Conservation (phyloP, 495 filamentous ascomycete genomes). For the Aspergillus indologenus region DNA sequence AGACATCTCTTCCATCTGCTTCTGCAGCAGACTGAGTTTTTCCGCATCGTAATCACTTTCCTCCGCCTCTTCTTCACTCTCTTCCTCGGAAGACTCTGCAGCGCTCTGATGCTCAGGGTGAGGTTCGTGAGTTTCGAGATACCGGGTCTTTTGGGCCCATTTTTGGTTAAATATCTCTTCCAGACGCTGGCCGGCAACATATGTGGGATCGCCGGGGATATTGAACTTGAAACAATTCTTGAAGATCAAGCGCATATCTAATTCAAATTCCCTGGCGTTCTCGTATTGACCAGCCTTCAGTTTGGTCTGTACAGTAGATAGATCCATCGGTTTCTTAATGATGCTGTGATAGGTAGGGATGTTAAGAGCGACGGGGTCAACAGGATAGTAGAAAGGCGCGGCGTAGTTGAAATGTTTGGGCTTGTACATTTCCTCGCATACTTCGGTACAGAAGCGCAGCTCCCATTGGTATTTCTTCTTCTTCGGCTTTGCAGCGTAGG, state of each 20-base stretch:
- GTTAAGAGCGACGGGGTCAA: slow-evolving; percentile 91
- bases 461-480: slow-evolving; percentile 92
- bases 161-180: slow-evolving; percentile 70
- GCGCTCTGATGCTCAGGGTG: slow-evolving; percentile 48
- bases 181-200: slow-evolving; percentile 64
- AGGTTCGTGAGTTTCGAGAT: slow-evolving; percentile 71
- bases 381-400: slow-evolving; percentile 70
- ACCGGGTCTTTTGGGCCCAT: slow-evolving; percentile 70
- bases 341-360: slow-evolving; percentile 91
- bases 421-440: slow-evolving; percentile 74
- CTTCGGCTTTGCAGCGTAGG: slow-evolving; percentile 77
- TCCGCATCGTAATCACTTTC: slow-evolving; percentile 65
- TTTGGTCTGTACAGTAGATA: slow-evolving; percentile 72
- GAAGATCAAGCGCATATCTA: slow-evolving; percentile 78
- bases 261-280: slow-evolving; percentile 79
- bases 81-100: slow-evolving; percentile 54
- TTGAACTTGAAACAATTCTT: slow-evolving; percentile 93
- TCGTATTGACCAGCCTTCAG: slow-evolving; percentile 78
- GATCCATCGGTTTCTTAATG: slow-evolving; percentile 95
- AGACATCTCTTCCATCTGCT: slow-evolving; percentile 62
- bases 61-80: slow-evolving; percentile 66
- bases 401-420: slow-evolving; percentile 63
- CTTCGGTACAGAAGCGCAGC: slow-evolving; percentile 82
- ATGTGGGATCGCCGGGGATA: slow-evolving; percentile 69
- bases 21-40: slow-evolving; percentile 62